phyloP scores from a whole-genome alignment of 2,329 filamentous ascomycete species.

The Curvularia hawaiiensis region DNA sequence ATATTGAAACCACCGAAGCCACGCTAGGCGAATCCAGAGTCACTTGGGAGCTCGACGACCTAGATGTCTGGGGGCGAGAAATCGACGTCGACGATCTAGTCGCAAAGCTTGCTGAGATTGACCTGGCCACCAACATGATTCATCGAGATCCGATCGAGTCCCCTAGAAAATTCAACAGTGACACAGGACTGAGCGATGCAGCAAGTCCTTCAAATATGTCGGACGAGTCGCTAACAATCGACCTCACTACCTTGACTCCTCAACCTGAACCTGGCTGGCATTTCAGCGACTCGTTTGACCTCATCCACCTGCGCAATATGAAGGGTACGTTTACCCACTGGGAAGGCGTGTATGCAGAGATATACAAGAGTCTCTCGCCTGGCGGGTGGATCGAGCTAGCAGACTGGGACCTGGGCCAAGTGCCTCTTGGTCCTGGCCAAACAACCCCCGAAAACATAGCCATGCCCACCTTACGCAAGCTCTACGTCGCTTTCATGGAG shows the following conservation, averaged over 20 bases:
- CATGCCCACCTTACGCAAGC: slow-evolving; percentile 33
- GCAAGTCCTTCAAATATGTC: slow-evolving; percentile 23
- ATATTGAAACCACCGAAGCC: slow-evolving; percentile 55
- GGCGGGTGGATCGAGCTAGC: slow-evolving; percentile 56
- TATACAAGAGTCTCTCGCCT: slow-evolving; percentile 51
- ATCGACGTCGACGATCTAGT: slow-evolving; percentile 34
- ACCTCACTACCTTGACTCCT: slow-evolving; percentile 28
- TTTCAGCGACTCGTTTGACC: slow-evolving; percentile 55
- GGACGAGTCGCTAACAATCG: slow-evolving; percentile 27
- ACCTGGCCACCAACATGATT: slow-evolving; percentile 32
- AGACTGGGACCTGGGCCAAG: slow-evolving; percentile 46
- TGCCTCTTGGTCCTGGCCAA: slow-evolving; percentile 15
- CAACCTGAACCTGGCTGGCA: slow-evolving; percentile 49
- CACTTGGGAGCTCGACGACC: slow-evolving; percentile 47
- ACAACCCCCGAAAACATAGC: slow-evolving; percentile 5
- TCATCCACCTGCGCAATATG: slow-evolving; percentile 56
- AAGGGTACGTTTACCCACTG: slow-evolving; percentile 56
- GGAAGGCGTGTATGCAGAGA: slow-evolving; percentile 53
- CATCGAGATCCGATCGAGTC: slow-evolving; percentile 29
- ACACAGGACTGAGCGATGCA: slow-evolving; percentile 2
- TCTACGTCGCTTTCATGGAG: slow-evolving; percentile 39
- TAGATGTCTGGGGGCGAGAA: slow-evolving; percentile 44
- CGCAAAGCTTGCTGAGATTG: slow-evolving; percentile 27
- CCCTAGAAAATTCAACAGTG: slow-evolving; percentile 9
- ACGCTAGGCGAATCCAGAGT: slow-evolving; percentile 34